phyloP scores from a whole-genome alignment of 192 early-diverging fungal species.

The Spizellomyces punctatus region DNA sequence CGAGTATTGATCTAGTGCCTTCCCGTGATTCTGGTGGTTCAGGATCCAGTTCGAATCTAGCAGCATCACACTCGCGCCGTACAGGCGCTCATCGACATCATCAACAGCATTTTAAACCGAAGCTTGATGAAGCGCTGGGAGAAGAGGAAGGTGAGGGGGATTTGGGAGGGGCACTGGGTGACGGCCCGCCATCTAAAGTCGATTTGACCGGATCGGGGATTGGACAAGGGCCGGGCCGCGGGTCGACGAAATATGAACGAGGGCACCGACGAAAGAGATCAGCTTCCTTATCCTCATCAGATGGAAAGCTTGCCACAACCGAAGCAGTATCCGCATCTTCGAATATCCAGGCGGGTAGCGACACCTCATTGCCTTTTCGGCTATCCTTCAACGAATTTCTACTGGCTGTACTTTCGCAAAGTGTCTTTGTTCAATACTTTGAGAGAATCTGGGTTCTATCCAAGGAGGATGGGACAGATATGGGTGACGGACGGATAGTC shows the following conservation, averaged over 20 bases:
- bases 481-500: neutral
- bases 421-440: conserved; percentile 62
- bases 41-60: neutral
- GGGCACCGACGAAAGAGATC: conserved; percentile 17
- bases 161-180: conserved; percentile 3
- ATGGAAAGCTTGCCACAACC: neutral
- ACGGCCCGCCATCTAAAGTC: neutral
- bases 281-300: conserved; percentile 9
- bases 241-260: neutral
- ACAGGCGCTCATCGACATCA: conserved; percentile 12
- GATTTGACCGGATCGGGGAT: neutral
- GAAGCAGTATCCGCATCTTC: neutral
- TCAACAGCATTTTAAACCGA: conserved; percentile 11
- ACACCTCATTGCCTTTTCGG: conserved; percentile 29
- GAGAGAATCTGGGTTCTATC: conserved; percentile 49
- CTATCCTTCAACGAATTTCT: conserved; percentile 63
- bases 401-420: conserved; percentile 58
- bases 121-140: conserved; percentile 14
- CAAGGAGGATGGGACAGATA: conserved; percentile 2
- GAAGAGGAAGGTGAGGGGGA: conserved; percentile 32
- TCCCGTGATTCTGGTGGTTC: neutral
- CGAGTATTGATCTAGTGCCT: conserved; percentile 14
- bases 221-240: neutral
- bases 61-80: conserved; percentile 5
- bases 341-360: neutral